Evolutionary conservation across 257 asterid species (phyloP), one percentile per base, ranked within the genome.

Genomic region (Nicotiana benthamiana): DNA sequence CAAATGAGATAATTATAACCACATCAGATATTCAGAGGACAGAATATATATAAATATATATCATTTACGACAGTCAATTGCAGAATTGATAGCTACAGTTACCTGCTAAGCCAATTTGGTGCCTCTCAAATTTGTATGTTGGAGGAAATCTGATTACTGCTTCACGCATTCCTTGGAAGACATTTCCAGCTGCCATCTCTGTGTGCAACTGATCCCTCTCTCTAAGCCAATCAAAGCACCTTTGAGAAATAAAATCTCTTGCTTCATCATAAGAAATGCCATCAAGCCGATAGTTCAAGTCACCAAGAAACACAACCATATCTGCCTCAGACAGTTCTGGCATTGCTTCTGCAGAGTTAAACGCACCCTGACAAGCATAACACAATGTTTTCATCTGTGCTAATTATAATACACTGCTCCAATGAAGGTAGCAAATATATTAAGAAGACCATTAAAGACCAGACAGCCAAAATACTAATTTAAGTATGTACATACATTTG

Each of bases 131-230:
- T 86, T 96, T 96, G 88, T 96, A 96, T 9, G 99, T 94, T 9
- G 99, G 99, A 79, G 99, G 98, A 86, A 96, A 96, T 84, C 82
- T 89, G 43, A 96, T 91, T 83, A 88, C 90, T 82, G 97, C 98
- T 86, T 96, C 99, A 61, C 99, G 94, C 98, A 96, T 90, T 87
- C 99, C 99, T 80, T 96, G 99, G 85, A 96, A 96, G 75, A 90
- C 99, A 83, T 92, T 92, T 59, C 99, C 99, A 82, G 95, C 93
- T 84, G 84, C 84, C 99, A 96, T 96, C 87, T 96, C 98, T 46
- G 94, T 91, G 64, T 81, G 91, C 88, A 96, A 82, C 85, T 96
- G 99, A 87, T 96, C 99, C 84, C 86, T 94, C 84, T 96, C 98
- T 82, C 92, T 87, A 27, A 96, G 97, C 99, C 98, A 96, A 83